Evolutionary conservation across 139 green algal genomes (phyloP), one percentile per base, ranked within the genome.

Genomic region (Penium margaritaceum): DNA sequence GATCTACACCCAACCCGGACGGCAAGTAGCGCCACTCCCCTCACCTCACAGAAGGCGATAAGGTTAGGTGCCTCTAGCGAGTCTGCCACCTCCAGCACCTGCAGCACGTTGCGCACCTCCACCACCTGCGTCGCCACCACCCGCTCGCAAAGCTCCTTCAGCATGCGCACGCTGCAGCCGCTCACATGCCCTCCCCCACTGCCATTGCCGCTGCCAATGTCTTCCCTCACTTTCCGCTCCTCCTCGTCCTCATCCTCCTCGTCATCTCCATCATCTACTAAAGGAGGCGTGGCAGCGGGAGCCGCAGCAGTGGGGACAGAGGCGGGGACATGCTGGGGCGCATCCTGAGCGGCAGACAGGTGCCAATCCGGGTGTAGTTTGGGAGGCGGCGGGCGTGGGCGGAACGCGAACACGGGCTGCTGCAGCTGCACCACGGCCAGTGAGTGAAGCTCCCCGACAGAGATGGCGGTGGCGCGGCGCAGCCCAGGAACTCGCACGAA

Each of bases 401-500:
- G 24, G 12, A 96, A 51, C 32, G 87, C n/a, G n/a, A n/a, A n/a
- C n/a, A n/a, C n/a, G n/a, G 51, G 51, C 51, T 33, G 51, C 51
- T 33, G 51, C 51, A 60, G 24, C 6, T 60, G 51, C 15, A 24
- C 51, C 24, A 60, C 51, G 17, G 51, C 90, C 24, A 97, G 73
- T 0, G 86, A 90, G 83, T 97, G 92, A 76, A 93, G 94, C 70
- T 97, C 92, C 7, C 91, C 92, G 53, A 97, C 89, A 6, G 86
- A 81, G 2, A 91, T 84, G 19, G 51, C 33, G 1, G 53, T 75
- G 0, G 77, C 85, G 0, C 85, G 81, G 47, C 85, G 85, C 47
- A 95, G 47, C 0, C 88, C 87, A 21, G 71, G 29, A 21, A 78
- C 33, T 21, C 87, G 74, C n/a, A n/a, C n/a, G n/a, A n/a, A n/a